These are phyloP conservation scores for Triticum urartu DNA, from an alignment of 176 grass and related monocot genomes.

Conservation along the genomic window DNA sequence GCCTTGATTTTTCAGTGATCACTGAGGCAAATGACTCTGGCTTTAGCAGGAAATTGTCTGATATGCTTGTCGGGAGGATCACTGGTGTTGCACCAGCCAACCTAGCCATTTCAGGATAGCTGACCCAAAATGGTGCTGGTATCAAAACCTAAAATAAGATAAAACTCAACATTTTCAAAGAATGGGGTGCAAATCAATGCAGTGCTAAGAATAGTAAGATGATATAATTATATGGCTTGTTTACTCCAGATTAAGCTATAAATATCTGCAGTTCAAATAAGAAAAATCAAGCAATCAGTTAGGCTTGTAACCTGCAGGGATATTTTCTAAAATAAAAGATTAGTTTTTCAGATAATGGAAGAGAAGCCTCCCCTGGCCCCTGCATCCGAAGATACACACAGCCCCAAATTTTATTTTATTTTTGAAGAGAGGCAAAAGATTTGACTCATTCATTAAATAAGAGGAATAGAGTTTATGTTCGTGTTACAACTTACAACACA, in stretches of 20 bases:
- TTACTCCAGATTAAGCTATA: background rate
- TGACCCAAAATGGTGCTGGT: slow-evolving; percentile 91
- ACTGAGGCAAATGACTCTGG: slow-evolving; percentile 64
- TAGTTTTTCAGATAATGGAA: background rate
- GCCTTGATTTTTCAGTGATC: slow-evolving; percentile 82
- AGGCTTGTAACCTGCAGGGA: slow-evolving; percentile 3
- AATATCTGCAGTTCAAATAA: background rate
- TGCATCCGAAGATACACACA: background rate
- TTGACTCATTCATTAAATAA: no score
- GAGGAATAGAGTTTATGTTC: no score
- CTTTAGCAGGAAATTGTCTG: slow-evolving; percentile 68
- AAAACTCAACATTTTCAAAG: slow-evolving; percentile 5
- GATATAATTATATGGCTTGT: background rate
- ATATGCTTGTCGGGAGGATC: slow-evolving; percentile 84
- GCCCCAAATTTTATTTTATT: no score
- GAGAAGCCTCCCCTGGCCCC: background rate
- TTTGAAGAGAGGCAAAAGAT: no score
- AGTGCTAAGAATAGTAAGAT: slow-evolving; percentile 7
- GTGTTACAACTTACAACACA: no score
- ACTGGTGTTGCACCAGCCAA: slow-evolving; percentile 78
- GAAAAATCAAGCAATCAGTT: slow-evolving; percentile 12
- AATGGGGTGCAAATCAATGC: background rate
- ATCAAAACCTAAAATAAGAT: slow-evolving; percentile 67
- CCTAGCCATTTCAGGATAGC: slow-evolving; percentile 95
- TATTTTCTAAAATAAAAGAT: background rate